Conservation (phyloP, 495 filamentous ascomycete genomes). For the Neurospora cerealis region DNA sequence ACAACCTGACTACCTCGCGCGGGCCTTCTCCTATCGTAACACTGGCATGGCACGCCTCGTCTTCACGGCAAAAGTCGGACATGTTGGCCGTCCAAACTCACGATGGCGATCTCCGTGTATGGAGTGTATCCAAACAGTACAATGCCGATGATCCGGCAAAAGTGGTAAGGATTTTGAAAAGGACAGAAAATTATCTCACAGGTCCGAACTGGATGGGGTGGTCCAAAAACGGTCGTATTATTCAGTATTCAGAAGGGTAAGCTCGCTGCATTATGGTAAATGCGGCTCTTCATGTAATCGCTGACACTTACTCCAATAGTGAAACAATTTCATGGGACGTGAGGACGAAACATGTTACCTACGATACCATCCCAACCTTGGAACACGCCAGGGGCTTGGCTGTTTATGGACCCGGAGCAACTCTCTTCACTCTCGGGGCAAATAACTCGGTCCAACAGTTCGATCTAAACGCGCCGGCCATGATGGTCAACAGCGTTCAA, state of each 20-base stretch:
- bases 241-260: conserved; percentile 89
- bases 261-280: conserved; percentile 26
- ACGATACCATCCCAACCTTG: conserved; percentile 75
- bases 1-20: conserved; percentile 76
- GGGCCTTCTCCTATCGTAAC: conserved; percentile 80
- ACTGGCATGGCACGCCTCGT: conserved; percentile 96
- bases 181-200: conserved; percentile 58
- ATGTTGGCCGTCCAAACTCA: conserved; percentile 91
- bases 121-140: conserved; percentile 87
- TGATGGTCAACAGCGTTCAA: conserved; percentile 73
- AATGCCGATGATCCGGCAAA: conserved; percentile 64
- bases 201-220: conserved; percentile 94
- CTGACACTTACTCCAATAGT: conserved; percentile 35
- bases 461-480: conserved; percentile 68
- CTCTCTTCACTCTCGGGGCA: conserved; percentile 84
- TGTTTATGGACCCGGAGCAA: conserved; percentile 79
- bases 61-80: conserved; percentile 92
- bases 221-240: conserved; percentile 94
- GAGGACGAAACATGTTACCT: conserved; percentile 87
- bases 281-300: neutral
- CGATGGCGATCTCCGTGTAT: conserved; percentile 89
- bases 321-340: conserved; percentile 95
- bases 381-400: conserved; percentile 72
- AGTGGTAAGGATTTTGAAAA: conserved; percentile 79
- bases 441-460: conserved; percentile 91